Conservation (phyloP, 2,329 filamentous ascomycete species). For the Diaporthe velutina region DNA sequence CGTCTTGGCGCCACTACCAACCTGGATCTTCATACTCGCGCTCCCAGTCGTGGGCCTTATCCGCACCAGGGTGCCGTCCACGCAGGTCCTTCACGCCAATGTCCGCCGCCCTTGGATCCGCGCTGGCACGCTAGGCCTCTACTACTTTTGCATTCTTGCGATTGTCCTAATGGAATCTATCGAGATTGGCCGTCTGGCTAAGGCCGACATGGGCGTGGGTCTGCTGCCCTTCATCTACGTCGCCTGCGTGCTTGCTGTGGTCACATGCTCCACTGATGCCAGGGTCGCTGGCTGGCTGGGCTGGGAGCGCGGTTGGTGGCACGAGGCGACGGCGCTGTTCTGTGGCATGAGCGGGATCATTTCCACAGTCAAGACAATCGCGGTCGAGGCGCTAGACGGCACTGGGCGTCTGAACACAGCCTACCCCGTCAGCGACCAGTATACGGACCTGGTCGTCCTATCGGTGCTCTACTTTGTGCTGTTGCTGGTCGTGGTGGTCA, state of each 20-base stretch:
- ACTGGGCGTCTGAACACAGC: constrained; percentile 36
- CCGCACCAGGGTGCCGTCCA: constrained; percentile 35
- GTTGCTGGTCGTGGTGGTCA: constrained; percentile 27
- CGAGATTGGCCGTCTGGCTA: constrained; percentile 43
- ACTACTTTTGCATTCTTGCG: constrained; percentile 44
- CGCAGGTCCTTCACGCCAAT: constrained; percentile 37
- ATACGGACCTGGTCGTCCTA: constrained; percentile 44
- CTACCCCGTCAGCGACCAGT: constrained; percentile 44
- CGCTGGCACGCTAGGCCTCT: constrained; percentile 39
- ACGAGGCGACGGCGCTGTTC: constrained; percentile 42
- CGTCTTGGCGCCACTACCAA: constrained; percentile 44
- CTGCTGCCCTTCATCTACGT: constrained; percentile 44
- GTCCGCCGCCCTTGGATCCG: constrained; percentile 40
- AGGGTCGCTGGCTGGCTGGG: constrained; percentile 32
- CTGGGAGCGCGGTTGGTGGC: constrained; percentile 34
- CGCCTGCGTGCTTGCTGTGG: constrained; percentile 40
- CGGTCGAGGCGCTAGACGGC: constrained; percentile 12
- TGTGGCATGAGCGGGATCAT: constrained; percentile 43
- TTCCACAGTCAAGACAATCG: constrained; percentile 43
- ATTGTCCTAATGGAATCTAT: constrained; percentile 44
- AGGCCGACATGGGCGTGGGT: constrained; percentile 40
- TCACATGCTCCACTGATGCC: constrained; percentile 39
- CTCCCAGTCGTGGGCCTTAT: constrained; percentile 17
- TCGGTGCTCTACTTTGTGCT: constrained; percentile 42
- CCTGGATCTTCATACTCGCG: constrained; percentile 42